Percentiles rank a stretch among this genome's conserved stretches.
Evolutionary conservation across 305 asterid species (phyloP).

Genomic region (Salvia sclarea): DNA sequence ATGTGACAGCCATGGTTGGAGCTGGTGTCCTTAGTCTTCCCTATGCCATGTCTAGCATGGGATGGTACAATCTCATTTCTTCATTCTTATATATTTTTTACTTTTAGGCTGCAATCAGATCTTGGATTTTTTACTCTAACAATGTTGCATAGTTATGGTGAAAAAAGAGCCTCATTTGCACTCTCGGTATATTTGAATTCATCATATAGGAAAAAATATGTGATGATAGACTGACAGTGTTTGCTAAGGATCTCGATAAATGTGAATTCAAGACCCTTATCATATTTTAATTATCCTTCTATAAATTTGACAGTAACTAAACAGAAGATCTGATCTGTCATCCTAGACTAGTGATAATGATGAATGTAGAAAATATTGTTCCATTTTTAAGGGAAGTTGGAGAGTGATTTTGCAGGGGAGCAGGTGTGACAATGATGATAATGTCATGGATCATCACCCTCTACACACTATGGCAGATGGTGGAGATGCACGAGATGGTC

Average conservation of each 20-base stretch:
- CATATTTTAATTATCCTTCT: not conserved
- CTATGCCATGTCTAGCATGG: constrained; percentile 46
- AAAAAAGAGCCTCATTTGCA: not conserved
- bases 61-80: constrained; percentile 28
- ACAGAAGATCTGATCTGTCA: not conserved
- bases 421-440: constrained; percentile 40
- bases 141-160: not conserved
- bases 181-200: not conserved
- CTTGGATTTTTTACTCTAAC: not conserved
- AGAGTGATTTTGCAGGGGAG: constrained; percentile 36
- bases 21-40: constrained; percentile 50
- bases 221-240: too few relatives aligned
- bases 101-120: not conserved
- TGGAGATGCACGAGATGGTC: constrained; percentile 51
- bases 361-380: too few relatives aligned
- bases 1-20: constrained; percentile 55
- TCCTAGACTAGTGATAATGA: not conserved
- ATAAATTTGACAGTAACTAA: not conserved
- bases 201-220: not conserved
- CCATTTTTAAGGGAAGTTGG: not conserved
- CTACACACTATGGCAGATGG: constrained; percentile 55
- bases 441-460: constrained; percentile 44
- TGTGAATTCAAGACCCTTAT: not conserved
- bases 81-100: too few relatives aligned
- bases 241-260: not conserved